phyloP scores from a whole-genome alignment of 331 rosid species.

The Quercus phellos region DNA sequence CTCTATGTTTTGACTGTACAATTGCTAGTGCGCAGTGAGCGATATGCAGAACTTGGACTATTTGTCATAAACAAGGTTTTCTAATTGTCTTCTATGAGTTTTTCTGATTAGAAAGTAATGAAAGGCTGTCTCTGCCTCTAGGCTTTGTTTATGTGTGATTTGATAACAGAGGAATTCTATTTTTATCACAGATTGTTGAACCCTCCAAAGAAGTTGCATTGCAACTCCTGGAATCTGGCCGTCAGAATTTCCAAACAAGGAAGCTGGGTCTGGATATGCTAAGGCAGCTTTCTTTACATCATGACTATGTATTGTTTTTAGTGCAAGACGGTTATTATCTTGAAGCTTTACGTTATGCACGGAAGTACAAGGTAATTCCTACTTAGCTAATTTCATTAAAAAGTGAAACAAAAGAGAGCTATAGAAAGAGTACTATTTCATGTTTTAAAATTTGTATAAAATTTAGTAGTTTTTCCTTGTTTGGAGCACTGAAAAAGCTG shows the following conservation, averaged over 20 bases:
- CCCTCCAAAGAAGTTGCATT: conserved; percentile 93
- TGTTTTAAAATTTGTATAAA: neutral
- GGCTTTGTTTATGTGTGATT: conserved; percentile 18
- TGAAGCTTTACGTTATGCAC: conserved; percentile 80
- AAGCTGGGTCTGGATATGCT: conserved; percentile 96
- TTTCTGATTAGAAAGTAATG: conserved; percentile 4
- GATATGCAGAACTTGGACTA: conserved; percentile 78
- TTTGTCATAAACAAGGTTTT: conserved; percentile 81
- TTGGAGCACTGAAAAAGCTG: neutral
- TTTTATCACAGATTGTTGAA: conserved; percentile 63
- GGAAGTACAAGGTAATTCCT: conserved; percentile 68
- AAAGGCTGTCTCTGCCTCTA: neutral
- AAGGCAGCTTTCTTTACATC: conserved; percentile 83
- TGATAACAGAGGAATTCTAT: conserved; percentile 16
- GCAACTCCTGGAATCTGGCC: conserved; percentile 91
- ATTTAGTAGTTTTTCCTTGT: neutral
- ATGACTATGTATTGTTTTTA: conserved; percentile 72
- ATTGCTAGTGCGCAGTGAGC: conserved; percentile 71
- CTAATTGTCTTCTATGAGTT: conserved; percentile 1
- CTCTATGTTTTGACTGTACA: conserved; percentile 65
- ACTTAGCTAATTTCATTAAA: conserved; percentile 10
- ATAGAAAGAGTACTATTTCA: neutral
- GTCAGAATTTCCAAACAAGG: conserved; percentile 61
- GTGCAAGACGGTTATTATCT: conserved; percentile 92
- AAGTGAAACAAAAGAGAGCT: neutral